phyloP scores from a whole-genome alignment of 2,329 filamentous ascomycete species.

The Pestalotiopsis sp. region DNA sequence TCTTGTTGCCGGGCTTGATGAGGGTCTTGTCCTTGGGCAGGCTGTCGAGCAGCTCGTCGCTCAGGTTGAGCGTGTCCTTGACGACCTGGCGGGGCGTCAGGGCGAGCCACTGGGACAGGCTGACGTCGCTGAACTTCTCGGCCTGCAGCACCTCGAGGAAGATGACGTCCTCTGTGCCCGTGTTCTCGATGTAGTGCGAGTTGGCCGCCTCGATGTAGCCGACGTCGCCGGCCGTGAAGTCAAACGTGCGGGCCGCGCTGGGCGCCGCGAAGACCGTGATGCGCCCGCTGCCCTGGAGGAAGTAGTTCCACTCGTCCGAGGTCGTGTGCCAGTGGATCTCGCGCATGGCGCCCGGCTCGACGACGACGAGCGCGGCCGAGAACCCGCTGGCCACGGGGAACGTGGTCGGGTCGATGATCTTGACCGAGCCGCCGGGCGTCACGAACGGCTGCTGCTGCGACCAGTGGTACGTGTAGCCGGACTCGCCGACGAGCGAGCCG shows the following conservation, averaged over 20 bases:
- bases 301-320: conserved; percentile 64
- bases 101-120: conserved; percentile 60
- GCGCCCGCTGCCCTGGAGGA: conserved; percentile 57
- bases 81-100: conserved; percentile 61
- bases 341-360: conserved; percentile 65
- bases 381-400: conserved; percentile 61
- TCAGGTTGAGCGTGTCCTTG: conserved; percentile 53
- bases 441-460: conserved; percentile 52
- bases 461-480: conserved; percentile 53
- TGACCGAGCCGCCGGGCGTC: conserved; percentile 59
- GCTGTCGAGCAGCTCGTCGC: conserved; percentile 36
- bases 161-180: conserved; percentile 56
- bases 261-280: conserved; percentile 59
- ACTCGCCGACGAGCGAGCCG: conserved; percentile 39
- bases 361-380: conserved; percentile 57
- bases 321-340: conserved; percentile 67
- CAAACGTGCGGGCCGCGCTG: conserved; percentile 53
- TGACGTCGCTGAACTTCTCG: conserved; percentile 53
- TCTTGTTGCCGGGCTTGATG: conserved; percentile 42
- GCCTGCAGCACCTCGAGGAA: conserved; percentile 64
- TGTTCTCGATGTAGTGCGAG: conserved; percentile 65
- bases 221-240: conserved; percentile 62
- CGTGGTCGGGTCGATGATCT: conserved; percentile 58
- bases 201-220: conserved; percentile 58
- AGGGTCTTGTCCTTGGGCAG: conserved; percentile 45